Base-by-base conservation (phyloP, 176 grass and related monocot species). In the Tillandsia leiboldiana region DNA sequence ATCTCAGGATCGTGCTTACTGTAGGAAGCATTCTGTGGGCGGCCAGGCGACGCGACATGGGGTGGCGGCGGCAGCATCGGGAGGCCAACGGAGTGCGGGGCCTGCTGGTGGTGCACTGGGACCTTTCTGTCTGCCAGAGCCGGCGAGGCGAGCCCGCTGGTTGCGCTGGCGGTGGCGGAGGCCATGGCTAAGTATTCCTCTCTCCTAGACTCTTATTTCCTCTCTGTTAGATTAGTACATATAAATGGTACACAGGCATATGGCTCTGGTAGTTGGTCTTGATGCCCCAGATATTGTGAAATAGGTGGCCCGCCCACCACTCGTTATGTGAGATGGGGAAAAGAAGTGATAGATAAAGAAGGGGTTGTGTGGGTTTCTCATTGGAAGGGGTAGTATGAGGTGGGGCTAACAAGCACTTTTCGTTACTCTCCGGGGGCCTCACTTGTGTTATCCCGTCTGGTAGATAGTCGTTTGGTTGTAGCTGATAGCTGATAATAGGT, bases 31-130 rank as follows among this genome's bases (percentile, higher is more conserved):
- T 23, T 69, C 3, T 80, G 92, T 27, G 80, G 53, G 78, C 73
- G 86, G 29, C 79, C 82, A 0, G 79, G 78, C 13, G 84, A 85
- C 12, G 89, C 51, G 56, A 90, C 71, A 64, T 73, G 72, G 3
- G 84, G 76, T 64, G 75, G 48, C 1, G 81, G 71, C 49, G 81
- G 81, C 51, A 87, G 77, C 71, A 86, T 64, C 47, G 89, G 86
- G 22, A 97, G 79, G 2, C 77, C 48, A 12, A 97, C 51, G 4
- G 66, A 63, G 64, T 80, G 59, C 70, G 52, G 74, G 9, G 84
- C 57, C 77, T 70, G 77, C 82, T 74, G 63, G 78, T 71, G 58
- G 14, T 47, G 6, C 17, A 27, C 50, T 0, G 59, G 9, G 11
- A 75, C 51, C 82, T 80, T 96, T 15, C 48, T 65, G 48, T 87